phyloP scores from a whole-genome alignment of 768 basidiomycete species.

The Termitomyces sp. region DNA sequence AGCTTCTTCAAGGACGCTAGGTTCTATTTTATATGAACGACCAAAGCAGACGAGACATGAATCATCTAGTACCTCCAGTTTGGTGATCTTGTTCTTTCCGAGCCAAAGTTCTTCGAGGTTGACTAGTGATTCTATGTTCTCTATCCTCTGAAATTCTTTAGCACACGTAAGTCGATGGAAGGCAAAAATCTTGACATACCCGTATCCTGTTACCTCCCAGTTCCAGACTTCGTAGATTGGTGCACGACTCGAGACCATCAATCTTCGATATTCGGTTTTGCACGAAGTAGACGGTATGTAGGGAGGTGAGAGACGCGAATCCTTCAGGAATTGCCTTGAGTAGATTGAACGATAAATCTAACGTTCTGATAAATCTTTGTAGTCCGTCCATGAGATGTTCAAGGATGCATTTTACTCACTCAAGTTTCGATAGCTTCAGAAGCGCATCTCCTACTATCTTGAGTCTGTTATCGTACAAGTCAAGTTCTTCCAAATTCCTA shows the following conservation, averaged over 20 bases:
- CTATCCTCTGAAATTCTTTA: slow-evolving; percentile 62
- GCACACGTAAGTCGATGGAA: not conserved
- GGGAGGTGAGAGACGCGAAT: slow-evolving; percentile 48
- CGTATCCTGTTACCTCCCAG: slow-evolving; percentile 91
- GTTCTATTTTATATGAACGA: slow-evolving; percentile 41
- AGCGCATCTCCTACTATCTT: slow-evolving; percentile 68
- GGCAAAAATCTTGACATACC: slow-evolving; percentile 36
- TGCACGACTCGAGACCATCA: slow-evolving; percentile 49
- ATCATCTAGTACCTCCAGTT: slow-evolving; percentile 60
- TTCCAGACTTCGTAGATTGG: slow-evolving; percentile 75
- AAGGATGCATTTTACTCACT: slow-evolving; percentile 33
- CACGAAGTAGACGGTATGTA: slow-evolving; percentile 86
- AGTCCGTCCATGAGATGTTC: not conserved
- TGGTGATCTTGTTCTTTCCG: slow-evolving; percentile 95
- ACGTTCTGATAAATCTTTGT: slow-evolving; percentile 39
- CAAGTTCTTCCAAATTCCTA: slow-evolving; percentile 76
- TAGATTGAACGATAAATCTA: slow-evolving; percentile 96
- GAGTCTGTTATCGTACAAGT: slow-evolving; percentile 94
- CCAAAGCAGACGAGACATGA: not conserved
- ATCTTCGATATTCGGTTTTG: slow-evolving; percentile 93
- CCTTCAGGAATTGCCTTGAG: slow-evolving; percentile 65
- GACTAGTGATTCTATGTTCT: slow-evolving; percentile 73
- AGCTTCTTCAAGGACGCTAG: slow-evolving; percentile 65
- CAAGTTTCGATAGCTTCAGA: slow-evolving; percentile 46
- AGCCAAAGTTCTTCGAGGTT: slow-evolving; percentile 93